phyloP scores from a whole-genome alignment of 1,284 basidiomycete species.

The Hymenochaete sp. region DNA sequence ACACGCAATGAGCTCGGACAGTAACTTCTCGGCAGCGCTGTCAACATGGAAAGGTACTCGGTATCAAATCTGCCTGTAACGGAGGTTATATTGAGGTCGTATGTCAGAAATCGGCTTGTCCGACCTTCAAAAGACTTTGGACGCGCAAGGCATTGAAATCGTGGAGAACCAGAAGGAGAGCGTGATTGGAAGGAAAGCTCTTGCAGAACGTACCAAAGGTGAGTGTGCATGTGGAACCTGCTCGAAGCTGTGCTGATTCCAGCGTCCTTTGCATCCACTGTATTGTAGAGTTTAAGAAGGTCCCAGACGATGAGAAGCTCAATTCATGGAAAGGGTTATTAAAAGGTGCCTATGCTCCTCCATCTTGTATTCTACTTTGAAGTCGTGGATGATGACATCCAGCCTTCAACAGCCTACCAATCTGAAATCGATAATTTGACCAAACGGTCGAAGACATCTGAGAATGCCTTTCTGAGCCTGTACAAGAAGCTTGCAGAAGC shows the following conservation, averaged over 20 bases:
- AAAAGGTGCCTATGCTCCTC: slow-evolving; percentile 46
- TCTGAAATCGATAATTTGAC: slow-evolving; percentile 93
- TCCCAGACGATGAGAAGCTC: slow-evolving; percentile 79
- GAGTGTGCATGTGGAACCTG: slow-evolving; percentile 10
- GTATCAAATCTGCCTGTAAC: background rate
- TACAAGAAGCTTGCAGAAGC: slow-evolving; percentile 93
- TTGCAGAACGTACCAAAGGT: slow-evolving; percentile 94
- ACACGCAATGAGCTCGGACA: slow-evolving; percentile 37
- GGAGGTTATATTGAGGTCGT: background rate
- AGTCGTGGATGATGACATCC: slow-evolving; percentile 1
- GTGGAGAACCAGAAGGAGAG: slow-evolving; percentile 98
- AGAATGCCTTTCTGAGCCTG: slow-evolving; percentile 88
- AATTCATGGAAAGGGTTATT: slow-evolving; percentile 80
- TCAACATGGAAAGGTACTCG: slow-evolving; percentile 77
- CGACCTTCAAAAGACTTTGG: slow-evolving; percentile 88
- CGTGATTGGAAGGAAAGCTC: slow-evolving; percentile 82
- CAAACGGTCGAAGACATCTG: slow-evolving; percentile 82
- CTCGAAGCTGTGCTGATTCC: background rate
- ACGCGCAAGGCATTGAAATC: slow-evolving; percentile 83
- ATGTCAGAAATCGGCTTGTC: slow-evolving; percentile 72
- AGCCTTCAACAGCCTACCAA: slow-evolving; percentile 70
- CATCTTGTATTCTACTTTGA: slow-evolving; percentile 4
- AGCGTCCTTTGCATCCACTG: slow-evolving; percentile 1
- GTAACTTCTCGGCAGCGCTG: slow-evolving; percentile 80
- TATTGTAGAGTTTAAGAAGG: slow-evolving; percentile 82